Evolutionary conservation across 73 alveolate genomes (phyloP), one percentile per base, ranked within the genome.

Genomic region (Paramecium pentaurelia): DNA sequence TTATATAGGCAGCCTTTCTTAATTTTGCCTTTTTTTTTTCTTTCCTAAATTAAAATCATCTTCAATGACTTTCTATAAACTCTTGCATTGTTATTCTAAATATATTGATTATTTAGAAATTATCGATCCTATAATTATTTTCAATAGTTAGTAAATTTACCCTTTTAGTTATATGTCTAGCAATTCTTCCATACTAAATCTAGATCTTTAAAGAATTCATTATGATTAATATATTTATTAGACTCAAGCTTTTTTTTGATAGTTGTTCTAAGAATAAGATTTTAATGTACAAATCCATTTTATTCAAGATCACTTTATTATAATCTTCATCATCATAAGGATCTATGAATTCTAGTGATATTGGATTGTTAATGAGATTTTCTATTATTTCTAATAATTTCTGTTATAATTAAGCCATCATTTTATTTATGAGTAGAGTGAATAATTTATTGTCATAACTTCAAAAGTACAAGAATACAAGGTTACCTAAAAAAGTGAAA

Each of bases 401-500:
- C 75, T 80, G 58, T 80, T 47, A 80, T 45, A 80, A 28, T 49
- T 80, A 42, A 64, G 75, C 49, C 34, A 45, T 25, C 47, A 25
- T 45, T 80, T 40, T 44, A 45, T 45, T 44, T 27, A 80, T 80
- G 73, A 42, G 58, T 45, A 80, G 58, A 80, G 47, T 25, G 18
- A 42, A 27, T 80, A 49, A 49, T 44, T 40, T 49, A 47, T 45
- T 80, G 37, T 11, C 60, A 36, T 44, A 25, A 47, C 75, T 25
- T 80, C 27, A 32, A 45, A 80, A 22, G 34, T 32, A 32, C 58
- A 71, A 89, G 30, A 89, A 89, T 45, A 34, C 42, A 7, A 89
- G 77, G 8, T 32, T 93, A 22, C 99, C 99, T 1, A 75, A 60
- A 44, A 49, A 14, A 14, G 98, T 96, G 28, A 93, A 93, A 88